Percentiles rank a stretch among this genome's conserved stretches.
Evolutionary conservation across 306 rosid genomes (phyloP).

Genomic region (Lathyrus oleraceus): DNA sequence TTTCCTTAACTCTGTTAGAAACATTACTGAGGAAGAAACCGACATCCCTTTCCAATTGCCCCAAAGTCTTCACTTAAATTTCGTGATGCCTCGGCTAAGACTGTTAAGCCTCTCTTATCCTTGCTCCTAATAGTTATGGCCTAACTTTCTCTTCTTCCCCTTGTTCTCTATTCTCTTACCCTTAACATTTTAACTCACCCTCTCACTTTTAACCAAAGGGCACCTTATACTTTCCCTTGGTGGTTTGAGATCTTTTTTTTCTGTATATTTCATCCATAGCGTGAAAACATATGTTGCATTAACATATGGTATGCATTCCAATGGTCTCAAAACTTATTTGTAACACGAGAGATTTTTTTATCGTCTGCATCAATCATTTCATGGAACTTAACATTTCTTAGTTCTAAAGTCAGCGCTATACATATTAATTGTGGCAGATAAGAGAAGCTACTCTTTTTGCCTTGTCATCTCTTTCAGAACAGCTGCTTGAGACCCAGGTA

Average conservation of each 20-base stretch:
- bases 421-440: slow-evolving; percentile 57
- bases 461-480: slow-evolving; percentile 78
- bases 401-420: slow-evolving; percentile 25
- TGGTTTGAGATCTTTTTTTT: slow-evolving; percentile 2
- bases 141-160: neutral
- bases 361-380: slow-evolving; percentile 12
- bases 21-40: slow-evolving; percentile 3
- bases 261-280: neutral
- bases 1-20: neutral
- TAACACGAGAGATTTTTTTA: neutral
- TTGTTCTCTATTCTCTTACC: neutral
- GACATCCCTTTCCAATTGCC: neutral
- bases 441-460: slow-evolving; percentile 90
- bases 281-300: slow-evolving; percentile 27
- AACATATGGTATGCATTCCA: slow-evolving; percentile 17
- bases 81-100: neutral
- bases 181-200: neutral
- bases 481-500: slow-evolving; percentile 76
- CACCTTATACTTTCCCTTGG: neutral
- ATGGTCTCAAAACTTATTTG: slow-evolving; percentile 21
- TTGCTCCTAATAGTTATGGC: neutral
- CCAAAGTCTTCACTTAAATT: neutral
- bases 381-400: slow-evolving; percentile 6
- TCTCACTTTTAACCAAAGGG: neutral
- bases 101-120: neutral